Base-by-base conservation (phyloP, 805 yeast genomes). In the Naumovozyma castellii region DNA sequence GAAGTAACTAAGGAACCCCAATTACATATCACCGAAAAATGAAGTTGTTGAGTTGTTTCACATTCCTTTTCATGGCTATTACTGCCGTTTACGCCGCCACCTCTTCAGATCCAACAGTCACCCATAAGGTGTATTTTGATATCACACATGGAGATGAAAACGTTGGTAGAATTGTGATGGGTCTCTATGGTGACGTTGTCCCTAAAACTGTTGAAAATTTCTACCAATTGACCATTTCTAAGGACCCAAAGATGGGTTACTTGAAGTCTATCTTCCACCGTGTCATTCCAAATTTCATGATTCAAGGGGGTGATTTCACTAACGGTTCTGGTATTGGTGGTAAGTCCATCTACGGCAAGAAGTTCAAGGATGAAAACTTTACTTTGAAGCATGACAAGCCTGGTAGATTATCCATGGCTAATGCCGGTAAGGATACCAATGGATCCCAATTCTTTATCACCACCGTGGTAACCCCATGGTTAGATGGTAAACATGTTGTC, bases 401-500 rank as follows among this genome's bases (percentile, higher is more conserved):
- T 43, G 84, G 82, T 59, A 64, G 73, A 53, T 60, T 81, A 51
- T 78, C 85, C 2, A 81, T 81, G 90, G 90, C 90, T 50, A 81
- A 81, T 54, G 79, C 86, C 25, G 90, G 90, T 49, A 75, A 59
- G 46, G 69, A 80, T 65, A 80, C 88, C 64, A 87, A 87, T 61
- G 96, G 96, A 16, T 86, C 95, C 29, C 97, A 87, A 66, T 88
- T 88, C 62, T 88, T 88, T 73, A 82, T 92, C 67, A 59, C 64
- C 37, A 88, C 97, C 19, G 95, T 83, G 17, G 73, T 75, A 28
- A 85, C 96, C 41, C 68, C 80, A 37, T 92, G 98, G 97, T 76
- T 92, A 58, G 86, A 92, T 58, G 92, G 94, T 48, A 78, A 70
- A 53, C 98, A 92, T 65, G 98, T 92, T 58, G 98, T 92, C 32